These are phyloP conservation scores for Citrus inodora DNA, from an alignment of 345 rosid species.

Conservation along the genomic window DNA sequence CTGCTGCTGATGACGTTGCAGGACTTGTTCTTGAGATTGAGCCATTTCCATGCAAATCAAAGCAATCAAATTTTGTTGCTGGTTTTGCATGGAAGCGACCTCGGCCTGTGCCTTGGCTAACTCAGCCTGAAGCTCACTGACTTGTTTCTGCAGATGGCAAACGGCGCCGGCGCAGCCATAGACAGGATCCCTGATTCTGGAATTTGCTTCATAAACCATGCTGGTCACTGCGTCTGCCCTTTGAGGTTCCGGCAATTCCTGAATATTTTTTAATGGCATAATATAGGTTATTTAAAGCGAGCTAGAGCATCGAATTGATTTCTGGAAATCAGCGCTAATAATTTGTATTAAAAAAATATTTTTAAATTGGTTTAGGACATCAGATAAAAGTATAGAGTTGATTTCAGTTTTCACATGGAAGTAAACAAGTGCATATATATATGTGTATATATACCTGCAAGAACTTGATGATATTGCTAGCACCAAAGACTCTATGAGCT, in stretches of 20 bases:
- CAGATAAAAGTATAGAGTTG: too few species aligned
- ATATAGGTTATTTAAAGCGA: too few species aligned
- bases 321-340: too few species aligned
- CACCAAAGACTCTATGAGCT: conserved; percentile 67
- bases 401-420: too few species aligned
- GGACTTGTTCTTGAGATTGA: conserved; percentile 23
- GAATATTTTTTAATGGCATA: background rate
- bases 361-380: too few species aligned
- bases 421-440: too few species aligned
- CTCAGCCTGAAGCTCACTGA: conserved; percentile 51
- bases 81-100: conserved; percentile 43
- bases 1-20: conserved; percentile 11
- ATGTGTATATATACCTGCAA: conserved; percentile 36
- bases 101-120: conserved; percentile 60
- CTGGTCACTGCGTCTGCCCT: conserved; percentile 82
- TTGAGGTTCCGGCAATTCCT: conserved; percentile 77
- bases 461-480: conserved; percentile 63
- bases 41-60: conserved; percentile 50
- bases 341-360: too few species aligned
- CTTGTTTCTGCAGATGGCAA: conserved; percentile 52
- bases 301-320: too few species aligned
- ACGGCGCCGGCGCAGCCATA: conserved; percentile 71
- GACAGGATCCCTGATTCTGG: conserved; percentile 73
- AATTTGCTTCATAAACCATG: conserved; percentile 84
- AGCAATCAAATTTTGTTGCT: conserved; percentile 45